Evolutionary conservation across 2,329 filamentous ascomycete genomes (phyloP).

Genomic region (Aspergillus ruber): DNA sequence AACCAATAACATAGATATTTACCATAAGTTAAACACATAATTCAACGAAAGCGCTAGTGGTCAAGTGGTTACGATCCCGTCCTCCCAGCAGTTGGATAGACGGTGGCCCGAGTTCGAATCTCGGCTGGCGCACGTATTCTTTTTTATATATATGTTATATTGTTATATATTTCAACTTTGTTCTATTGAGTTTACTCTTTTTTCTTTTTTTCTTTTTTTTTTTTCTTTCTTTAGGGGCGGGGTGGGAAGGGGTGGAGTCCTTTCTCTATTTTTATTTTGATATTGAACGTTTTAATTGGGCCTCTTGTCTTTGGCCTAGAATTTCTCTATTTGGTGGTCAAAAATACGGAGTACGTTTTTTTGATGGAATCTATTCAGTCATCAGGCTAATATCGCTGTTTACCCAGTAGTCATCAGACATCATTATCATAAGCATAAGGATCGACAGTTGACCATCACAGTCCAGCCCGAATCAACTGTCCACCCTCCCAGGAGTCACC

Average conservation of each 20-base stretch:
- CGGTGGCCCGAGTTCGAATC: slow-evolving; percentile 1
- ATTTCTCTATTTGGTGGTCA: too few relatives aligned
- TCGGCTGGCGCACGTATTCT: not conserved
- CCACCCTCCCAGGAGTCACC: slow-evolving; percentile 64
- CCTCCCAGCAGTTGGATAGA: not conserved
- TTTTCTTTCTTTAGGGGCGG: too few relatives aligned
- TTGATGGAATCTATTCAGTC: not conserved
- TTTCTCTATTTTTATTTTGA: not conserved
- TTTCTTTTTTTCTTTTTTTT: not conserved
- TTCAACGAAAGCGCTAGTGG: not conserved
- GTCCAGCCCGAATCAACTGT: slow-evolving; percentile 46
- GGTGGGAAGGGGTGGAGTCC: too few relatives aligned
- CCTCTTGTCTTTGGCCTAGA: too few relatives aligned
- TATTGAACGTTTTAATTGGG: not conserved
- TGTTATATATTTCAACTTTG: too few relatives aligned
- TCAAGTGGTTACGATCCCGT: slow-evolving; percentile 1
- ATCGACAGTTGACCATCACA: not conserved
- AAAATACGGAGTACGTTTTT: not conserved
- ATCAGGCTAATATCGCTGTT: not conserved
- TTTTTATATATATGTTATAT: not conserved
- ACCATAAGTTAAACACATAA: too few relatives aligned
- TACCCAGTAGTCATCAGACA: not conserved
- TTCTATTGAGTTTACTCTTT: too few relatives aligned
- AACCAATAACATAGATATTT: too few relatives aligned
- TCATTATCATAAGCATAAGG: not conserved